Conservation (phyloP, 495 filamentous ascomycete species). For the Daldinia grandis region DNA sequence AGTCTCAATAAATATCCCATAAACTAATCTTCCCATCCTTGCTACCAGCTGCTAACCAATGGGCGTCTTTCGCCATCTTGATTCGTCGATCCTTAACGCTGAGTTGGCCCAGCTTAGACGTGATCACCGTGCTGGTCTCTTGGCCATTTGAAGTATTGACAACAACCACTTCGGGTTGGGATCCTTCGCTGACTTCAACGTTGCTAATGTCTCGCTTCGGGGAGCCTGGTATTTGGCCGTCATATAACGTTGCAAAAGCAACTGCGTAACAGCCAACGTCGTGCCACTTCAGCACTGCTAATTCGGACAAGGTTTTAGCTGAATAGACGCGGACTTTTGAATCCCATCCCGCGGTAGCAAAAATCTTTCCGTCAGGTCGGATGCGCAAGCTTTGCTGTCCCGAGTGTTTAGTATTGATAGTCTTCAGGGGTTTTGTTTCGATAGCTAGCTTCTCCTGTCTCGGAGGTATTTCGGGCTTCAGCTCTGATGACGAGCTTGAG, state of each 20-base stretch:
- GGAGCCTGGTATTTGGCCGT: conserved; percentile 7
- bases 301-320: conserved; percentile 79
- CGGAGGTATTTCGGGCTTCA: conserved; percentile 24
- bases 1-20: conserved; percentile 88
- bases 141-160: not conserved
- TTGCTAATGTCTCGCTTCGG: not conserved
- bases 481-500: conserved; percentile 17
- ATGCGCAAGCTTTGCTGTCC: conserved; percentile 85
- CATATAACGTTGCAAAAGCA: conserved; percentile 70
- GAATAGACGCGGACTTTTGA: conserved; percentile 81
- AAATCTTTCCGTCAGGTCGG: conserved; percentile 82
- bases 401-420: conserved; percentile 80
- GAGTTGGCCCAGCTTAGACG: conserved; percentile 46
- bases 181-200: not conserved
- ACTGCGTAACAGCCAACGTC: conserved; percentile 87
- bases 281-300: conserved; percentile 97
- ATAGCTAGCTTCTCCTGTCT: conserved; percentile 39
- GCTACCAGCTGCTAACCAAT: conserved; percentile 90
- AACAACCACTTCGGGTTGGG: not conserved
- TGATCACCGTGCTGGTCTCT: conserved; percentile 11
- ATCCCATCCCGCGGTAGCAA: conserved; percentile 96
- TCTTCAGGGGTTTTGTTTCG: conserved; percentile 59
- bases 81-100: conserved; percentile 71
- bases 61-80: conserved; percentile 70
- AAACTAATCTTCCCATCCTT: conserved; percentile 97